Percentiles rank a stretch among this genome's conserved stretches.
Conservation (phyloP, 306 rosid genomes). For the Luffa acutangula region DNA sequence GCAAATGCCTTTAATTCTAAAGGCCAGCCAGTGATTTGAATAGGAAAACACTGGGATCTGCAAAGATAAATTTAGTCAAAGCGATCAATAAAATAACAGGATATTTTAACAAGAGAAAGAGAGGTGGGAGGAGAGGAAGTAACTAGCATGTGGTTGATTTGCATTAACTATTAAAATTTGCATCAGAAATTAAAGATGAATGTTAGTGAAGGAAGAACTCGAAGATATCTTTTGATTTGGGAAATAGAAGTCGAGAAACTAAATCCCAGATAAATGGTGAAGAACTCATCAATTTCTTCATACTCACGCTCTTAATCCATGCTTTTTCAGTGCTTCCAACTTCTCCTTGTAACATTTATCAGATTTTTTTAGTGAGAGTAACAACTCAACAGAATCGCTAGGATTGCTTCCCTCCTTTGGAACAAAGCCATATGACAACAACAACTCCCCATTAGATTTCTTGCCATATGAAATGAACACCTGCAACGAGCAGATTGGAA, state of each 20-base stretch:
- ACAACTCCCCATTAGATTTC: constrained; percentile 87
- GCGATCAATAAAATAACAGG: background rate
- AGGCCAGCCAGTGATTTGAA: constrained; percentile 91
- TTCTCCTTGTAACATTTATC: constrained; percentile 67
- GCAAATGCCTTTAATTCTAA: constrained; percentile 88
- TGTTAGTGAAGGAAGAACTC: background rate
- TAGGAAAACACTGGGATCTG: constrained; percentile 83
- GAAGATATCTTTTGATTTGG: background rate
- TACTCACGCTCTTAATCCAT: constrained; percentile 63
- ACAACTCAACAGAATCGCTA: constrained; percentile 75
- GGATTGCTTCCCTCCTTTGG: constrained; percentile 91
- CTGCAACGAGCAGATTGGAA: constrained; percentile 31
- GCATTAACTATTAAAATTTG: background rate
- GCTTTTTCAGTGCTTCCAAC: constrained; percentile 49
- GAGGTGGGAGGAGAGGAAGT: background rate
- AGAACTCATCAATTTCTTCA: background rate
- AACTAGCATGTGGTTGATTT: background rate
- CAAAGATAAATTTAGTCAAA: constrained; percentile 4
- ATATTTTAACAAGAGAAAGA: background rate
- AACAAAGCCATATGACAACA: constrained; percentile 90
- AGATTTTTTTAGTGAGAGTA: constrained; percentile 58
- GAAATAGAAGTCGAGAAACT: background rate
- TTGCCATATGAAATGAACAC: constrained; percentile 92
- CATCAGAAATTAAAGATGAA: background rate
- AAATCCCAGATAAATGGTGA: background rate